These are phyloP conservation scores for Rubroboletus pulcherrimus DNA, from an alignment of 768 basidiomycete genomes.

Conservation along the genomic window DNA sequence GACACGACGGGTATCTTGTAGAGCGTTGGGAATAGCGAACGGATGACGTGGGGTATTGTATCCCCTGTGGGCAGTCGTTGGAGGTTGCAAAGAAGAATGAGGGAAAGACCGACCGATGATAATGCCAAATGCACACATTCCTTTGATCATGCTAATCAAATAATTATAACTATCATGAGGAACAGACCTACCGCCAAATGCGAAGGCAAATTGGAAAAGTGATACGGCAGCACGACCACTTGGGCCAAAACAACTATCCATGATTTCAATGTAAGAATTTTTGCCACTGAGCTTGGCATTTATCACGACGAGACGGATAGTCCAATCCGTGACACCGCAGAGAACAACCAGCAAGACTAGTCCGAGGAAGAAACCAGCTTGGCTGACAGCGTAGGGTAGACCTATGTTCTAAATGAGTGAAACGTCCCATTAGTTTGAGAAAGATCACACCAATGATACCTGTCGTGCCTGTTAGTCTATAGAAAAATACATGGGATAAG, in stretches of 20 bases:
- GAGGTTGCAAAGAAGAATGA: neutral
- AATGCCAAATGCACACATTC: constrained; percentile 98
- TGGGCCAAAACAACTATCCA: constrained; percentile 88
- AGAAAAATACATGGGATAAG: neutral
- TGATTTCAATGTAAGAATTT: constrained; percentile 89
- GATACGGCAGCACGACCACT: constrained; percentile 93
- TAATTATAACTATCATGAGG: neutral
- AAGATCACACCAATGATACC: constrained; percentile 65
- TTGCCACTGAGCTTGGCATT: constrained; percentile 95
- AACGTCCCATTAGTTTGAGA: neutral
- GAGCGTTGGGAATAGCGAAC: constrained; percentile 73
- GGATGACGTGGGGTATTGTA: constrained; percentile 92
- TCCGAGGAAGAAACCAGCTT: constrained; percentile 92
- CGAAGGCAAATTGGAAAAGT: constrained; percentile 96
- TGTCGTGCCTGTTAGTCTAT: constrained; percentile 28
- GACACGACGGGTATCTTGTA: constrained; percentile 66
- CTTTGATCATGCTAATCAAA: constrained; percentile 35
- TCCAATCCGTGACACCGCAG: constrained; percentile 93
- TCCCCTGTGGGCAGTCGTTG: constrained; percentile 53
- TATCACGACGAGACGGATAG: constrained; percentile 90
- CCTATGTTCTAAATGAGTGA: constrained; percentile 42
- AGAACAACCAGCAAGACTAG: constrained; percentile 76
- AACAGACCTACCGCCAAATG: constrained; percentile 75
- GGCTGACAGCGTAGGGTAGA: constrained; percentile 88
- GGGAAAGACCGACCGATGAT: constrained; percentile 58